Base-by-base conservation (phyloP, 1,139 yeast species). In the Debaryomyces subglobosus region DNA sequence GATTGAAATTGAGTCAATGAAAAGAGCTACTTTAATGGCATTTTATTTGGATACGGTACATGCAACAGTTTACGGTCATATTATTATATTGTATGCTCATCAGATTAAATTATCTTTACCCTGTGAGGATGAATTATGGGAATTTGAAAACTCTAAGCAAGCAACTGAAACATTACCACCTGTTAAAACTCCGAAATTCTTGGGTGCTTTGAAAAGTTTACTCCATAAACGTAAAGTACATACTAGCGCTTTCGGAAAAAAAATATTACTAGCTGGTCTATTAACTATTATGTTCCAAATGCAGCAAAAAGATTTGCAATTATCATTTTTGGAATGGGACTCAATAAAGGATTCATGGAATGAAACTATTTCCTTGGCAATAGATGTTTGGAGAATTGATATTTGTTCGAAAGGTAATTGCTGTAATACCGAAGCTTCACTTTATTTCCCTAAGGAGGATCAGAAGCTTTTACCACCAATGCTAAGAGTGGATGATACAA, bases 221-320 rank as follows among this genome's bases (percentile, higher is more conserved):
- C 67, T 86, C 46, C 81, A 82, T 52, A 77, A 82, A 49, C 73
- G 76, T 44, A 76, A 75, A 20, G 79, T 81, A 1, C 67, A 70
- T 9, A 39, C 60, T 1, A 54, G 64, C 7, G 52, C 61, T 6
- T 81, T 88, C 64, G 89, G 91, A 3, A 78, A 84, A 48, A 82
- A 84, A 54, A 80, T 87, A 3, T 63, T 89, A 35, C 67, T 89
- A 27, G 85, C 90, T 2, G 96, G 96, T 0, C 66, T 89, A 46
- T 69, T 86, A 44, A 83, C 92, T 1, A 74, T 88, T 20, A 75
- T 86, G 79, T 76, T 80, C 57, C 89, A 87, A 67, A 80, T 88
- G 80, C 92, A 87, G 61, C 94, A 87, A 61, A 71, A 82, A 18
- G 92, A 85, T 59, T 61, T 81, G 41, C 90, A 82, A 62, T 61